These are phyloP conservation scores for Metschnikowia lochheadii DNA, from an alignment of 805 yeast genomes.

Conservation along the genomic window DNA sequence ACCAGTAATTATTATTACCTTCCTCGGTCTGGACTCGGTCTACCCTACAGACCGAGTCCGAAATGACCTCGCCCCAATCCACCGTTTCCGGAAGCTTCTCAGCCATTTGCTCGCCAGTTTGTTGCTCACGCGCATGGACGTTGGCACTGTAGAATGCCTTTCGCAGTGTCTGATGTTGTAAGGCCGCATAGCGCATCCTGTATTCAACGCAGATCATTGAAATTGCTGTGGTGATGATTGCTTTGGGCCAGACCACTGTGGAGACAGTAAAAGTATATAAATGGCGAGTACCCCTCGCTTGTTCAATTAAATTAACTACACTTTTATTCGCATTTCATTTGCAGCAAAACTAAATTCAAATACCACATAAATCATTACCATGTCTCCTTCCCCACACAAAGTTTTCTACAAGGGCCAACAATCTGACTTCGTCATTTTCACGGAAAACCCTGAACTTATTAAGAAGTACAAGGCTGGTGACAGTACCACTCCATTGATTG, in stretches of 20 bases:
- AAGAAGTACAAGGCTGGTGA: constrained; percentile 49
- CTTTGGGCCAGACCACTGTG: neutral
- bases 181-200: constrained; percentile 4
- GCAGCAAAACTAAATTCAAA: neutral
- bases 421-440: constrained; percentile 63
- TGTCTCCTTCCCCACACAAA: constrained; percentile 40
- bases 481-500: constrained; percentile 52
- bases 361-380: neutral
- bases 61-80: neutral
- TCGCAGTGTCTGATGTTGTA: constrained; percentile 2
- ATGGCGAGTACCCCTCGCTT: neutral
- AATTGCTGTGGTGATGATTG: constrained; percentile 7
- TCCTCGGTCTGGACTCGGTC: neutral
- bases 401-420: constrained; percentile 62
- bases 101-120: neutral
- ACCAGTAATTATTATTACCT: too few relatives aligned
- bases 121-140: neutral
- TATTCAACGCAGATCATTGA: neutral
- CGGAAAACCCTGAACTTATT: constrained; percentile 49
- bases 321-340: neutral
- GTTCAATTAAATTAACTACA: neutral
- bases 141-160: neutral
- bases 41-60: neutral
- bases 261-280: constrained; percentile 2
- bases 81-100: neutral